Conservation (phyloP, 176 grass and related monocot genomes). For the Poa annua region DNA sequence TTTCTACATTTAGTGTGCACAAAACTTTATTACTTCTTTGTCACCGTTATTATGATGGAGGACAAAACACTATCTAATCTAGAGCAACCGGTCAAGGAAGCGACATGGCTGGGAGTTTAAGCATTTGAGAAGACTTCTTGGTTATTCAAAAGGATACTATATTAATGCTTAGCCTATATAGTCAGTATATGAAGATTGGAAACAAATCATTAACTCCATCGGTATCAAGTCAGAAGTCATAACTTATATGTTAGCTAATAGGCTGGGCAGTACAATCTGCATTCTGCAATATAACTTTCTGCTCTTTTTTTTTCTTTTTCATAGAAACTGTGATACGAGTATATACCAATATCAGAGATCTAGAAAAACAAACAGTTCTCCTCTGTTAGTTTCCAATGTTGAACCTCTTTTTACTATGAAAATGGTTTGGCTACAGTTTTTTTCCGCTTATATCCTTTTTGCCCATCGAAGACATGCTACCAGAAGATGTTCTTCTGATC, state of each 20-base stretch:
- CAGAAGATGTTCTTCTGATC: background rate
- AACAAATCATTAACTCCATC: background rate
- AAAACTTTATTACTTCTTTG: background rate
- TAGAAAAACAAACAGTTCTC: conserved; percentile 6
- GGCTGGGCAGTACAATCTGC: background rate
- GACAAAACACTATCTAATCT: background rate
- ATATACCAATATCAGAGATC: background rate
- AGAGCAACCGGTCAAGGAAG: background rate
- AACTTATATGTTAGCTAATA: background rate
- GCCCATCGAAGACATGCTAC: background rate
- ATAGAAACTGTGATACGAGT: background rate
- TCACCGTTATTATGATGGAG: background rate
- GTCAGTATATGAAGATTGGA: background rate
- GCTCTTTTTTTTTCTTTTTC: background rate
- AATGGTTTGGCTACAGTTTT: conserved; percentile 15
- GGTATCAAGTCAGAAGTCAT: background rate
- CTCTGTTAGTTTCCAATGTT: conserved; percentile 8
- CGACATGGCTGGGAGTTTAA: background rate
- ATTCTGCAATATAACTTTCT: background rate
- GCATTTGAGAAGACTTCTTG: background rate
- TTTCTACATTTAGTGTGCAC: background rate
- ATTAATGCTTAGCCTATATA: conserved; percentile 21
- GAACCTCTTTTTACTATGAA: background rate
- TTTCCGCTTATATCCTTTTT: background rate
- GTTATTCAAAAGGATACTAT: background rate